Conservation (phyloP, 768 basidiomycete species). For the Rhodosporidiobolus sp. region DNA sequence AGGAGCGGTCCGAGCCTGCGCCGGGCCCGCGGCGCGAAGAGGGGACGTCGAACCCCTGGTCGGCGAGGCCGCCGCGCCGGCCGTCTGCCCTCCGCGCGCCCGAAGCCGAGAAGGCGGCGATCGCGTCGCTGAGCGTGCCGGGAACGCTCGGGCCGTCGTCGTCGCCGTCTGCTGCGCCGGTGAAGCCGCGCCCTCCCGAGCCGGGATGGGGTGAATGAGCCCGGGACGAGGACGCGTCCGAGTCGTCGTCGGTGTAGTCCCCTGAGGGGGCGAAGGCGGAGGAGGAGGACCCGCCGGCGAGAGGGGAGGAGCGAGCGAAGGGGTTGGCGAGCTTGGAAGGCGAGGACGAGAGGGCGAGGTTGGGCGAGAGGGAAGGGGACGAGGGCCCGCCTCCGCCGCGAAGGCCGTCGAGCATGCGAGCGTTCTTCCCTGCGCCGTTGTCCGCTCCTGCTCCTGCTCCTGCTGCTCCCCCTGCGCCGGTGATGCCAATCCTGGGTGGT, state of each 20-base stretch:
- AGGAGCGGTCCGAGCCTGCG: neutral
- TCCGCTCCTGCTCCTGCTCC: too few species aligned
- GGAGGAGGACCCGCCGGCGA: neutral
- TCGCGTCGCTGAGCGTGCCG: constrained; percentile 21
- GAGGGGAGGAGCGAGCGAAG: constrained; percentile 7
- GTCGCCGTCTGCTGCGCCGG: neutral
- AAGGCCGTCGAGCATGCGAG: constrained; percentile 25
- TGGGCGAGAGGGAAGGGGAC: constrained; percentile 18
- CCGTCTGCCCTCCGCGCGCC: constrained; percentile 30
- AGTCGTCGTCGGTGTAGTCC: neutral
- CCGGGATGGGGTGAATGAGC: neutral
- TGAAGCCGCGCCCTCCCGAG: neutral
- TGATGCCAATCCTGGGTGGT: too few species aligned
- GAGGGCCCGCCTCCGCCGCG: neutral
- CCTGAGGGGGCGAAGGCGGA: neutral
- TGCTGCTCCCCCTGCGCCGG: too few species aligned
- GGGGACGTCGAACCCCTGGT: constrained; percentile 28
- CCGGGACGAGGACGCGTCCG: constrained; percentile 8
- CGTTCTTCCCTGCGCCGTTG: constrained; percentile 23
- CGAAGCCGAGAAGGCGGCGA: constrained; percentile 33
- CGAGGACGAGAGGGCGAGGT: constrained; percentile 16
- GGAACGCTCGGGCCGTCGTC: constrained; percentile 11
- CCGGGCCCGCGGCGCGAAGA: neutral
- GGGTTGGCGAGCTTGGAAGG: neutral
- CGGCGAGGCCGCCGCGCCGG: constrained; percentile 28